Base-by-base conservation (phyloP, 192 early-diverging fungal species). In the Dissophora globulifera region DNA sequence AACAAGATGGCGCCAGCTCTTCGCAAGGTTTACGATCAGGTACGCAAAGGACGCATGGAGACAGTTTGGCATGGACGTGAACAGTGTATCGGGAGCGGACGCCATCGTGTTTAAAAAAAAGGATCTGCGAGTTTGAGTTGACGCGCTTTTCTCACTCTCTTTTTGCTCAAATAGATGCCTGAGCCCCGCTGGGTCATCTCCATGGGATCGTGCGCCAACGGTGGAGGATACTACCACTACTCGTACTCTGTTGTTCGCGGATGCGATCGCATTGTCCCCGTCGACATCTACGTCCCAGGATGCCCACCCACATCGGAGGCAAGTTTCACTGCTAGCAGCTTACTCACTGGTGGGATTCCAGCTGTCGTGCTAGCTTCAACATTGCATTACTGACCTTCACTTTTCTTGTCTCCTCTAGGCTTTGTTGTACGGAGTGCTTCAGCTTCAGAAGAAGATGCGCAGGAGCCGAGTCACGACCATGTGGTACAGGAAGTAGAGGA, bases 141-240 rank as follows among this genome's bases (percentile, higher is more conserved):
- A 38, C 35, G 35, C 7, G 29, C 27, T 40, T 54, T 19, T 25
- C 22, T 26, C 3, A 9, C 17, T 52, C 6, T 52, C 27, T 26
- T 17, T 45, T 45, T 27, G 43, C 9, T 6, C 4, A 45, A 42
- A 31, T 67, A 93, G 86, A 96, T 98, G 94, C 95, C 96, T 33
- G 94, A 97, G 78, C 96, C 96, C 43, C 91, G 95, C 49, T 98
- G 96, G 96, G 96, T 98, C 13, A 95, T 98, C 59, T 96, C 95
- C n/a, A 98, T 98, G 96, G 96, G 96, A 43, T 92, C 90, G 55
- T 98, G 91, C 65, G 95, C 96, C 26, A 97, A 97, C 79, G 94
- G 95, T 59, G 96, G 96, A 64, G 96, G 96, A 49, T 98, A 98
- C 84, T 98, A 98, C 80, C 96, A 98, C 82, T 98, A 98, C 87